Conservation (phyloP, 2,329 filamentous ascomycete species). For the Pseudovirgaria hyperparasitica region DNA sequence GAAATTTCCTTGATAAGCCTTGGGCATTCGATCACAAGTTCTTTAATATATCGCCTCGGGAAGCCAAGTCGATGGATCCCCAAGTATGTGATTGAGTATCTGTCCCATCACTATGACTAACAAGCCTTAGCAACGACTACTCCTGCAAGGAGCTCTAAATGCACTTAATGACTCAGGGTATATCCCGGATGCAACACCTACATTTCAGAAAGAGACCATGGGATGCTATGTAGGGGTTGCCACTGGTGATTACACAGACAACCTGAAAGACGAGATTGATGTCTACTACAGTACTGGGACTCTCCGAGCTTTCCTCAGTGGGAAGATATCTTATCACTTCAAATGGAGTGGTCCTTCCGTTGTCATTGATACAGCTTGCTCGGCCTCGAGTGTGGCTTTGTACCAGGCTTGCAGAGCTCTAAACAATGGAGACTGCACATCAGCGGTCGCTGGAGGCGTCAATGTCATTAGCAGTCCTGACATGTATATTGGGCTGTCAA, state of each 20-base stretch:
- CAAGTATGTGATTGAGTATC: conserved; percentile 2
- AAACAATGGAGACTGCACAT: conserved; percentile 13
- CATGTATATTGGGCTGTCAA: conserved; percentile 20
- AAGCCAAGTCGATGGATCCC: conserved; percentile 5
- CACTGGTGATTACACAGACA: conserved; percentile 17
- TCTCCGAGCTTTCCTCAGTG: conserved; percentile 12
- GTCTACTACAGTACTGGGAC: conserved; percentile 18
- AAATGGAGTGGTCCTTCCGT: conserved; percentile 14
- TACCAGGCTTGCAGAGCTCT: conserved; percentile 17
- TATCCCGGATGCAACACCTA: conserved; percentile 9
- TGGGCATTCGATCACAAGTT: conserved; percentile 7
- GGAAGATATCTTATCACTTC: conserved; percentile 14
- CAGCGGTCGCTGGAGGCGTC: conserved; percentile 24
- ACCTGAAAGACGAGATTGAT: conserved; percentile 18
- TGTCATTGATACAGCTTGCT: conserved; percentile 23
- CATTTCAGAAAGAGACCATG: conserved; percentile 11
- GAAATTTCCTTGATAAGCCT: conserved; percentile 7
- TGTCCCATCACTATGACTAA: neutral
- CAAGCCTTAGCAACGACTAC: conserved; percentile 4
- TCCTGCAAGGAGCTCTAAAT: conserved; percentile 4
- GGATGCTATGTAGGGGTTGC: conserved; percentile 19
- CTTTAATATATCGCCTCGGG: conserved; percentile 6
- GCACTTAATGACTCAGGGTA: conserved; percentile 14
- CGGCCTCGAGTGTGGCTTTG: conserved; percentile 17
- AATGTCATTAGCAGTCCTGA: conserved; percentile 19